Evolutionary conservation across 2,329 filamentous ascomycete genomes (phyloP).

Genomic region (Venturia nashicola): DNA sequence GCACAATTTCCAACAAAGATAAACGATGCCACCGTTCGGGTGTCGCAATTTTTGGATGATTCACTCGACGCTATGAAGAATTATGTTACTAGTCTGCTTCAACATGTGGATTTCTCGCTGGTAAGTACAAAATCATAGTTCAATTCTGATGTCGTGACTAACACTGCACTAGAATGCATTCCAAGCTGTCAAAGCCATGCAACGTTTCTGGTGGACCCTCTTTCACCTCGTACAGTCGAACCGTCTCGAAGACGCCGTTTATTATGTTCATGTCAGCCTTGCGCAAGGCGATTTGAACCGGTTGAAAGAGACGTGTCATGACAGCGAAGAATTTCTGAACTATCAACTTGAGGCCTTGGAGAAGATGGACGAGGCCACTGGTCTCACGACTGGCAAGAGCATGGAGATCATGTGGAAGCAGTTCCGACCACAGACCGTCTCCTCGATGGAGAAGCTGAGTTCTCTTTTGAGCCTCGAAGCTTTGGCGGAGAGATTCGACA

Average conservation of each 20-base stretch:
- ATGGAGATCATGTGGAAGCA: constrained; percentile 71
- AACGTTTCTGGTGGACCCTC: constrained; percentile 36
- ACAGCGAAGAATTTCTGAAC: constrained; percentile 1
- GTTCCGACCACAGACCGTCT: constrained; percentile 50
- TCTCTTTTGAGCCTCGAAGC: constrained; percentile 29
- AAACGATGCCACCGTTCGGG: constrained; percentile 12
- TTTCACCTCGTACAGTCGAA: constrained; percentile 27
- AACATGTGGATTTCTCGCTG: constrained; percentile 5
- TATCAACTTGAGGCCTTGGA: constrained; percentile 15
- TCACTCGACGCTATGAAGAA: constrained; percentile 2
- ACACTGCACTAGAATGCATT: background rate
- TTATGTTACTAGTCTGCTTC: constrained; percentile 8
- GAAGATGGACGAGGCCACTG: constrained; percentile 56
- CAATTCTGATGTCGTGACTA: background rate
- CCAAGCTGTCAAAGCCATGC: constrained; percentile 7
- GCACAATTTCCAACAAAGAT: constrained; percentile 9
- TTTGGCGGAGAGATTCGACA: constrained; percentile 35
- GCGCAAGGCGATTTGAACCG: constrained; percentile 22
- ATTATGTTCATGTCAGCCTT: constrained; percentile 35
- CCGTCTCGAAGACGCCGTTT: constrained; percentile 39
- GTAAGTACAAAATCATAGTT: background rate
- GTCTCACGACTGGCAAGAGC: constrained; percentile 59
- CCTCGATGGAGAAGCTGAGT: constrained; percentile 24
- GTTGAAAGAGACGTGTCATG: constrained; percentile 14
- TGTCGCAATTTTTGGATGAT: constrained; percentile 12